Evolutionary conservation across 2,329 filamentous ascomycete species (phyloP).

Genomic region (Acrodontium crateriforme): DNA sequence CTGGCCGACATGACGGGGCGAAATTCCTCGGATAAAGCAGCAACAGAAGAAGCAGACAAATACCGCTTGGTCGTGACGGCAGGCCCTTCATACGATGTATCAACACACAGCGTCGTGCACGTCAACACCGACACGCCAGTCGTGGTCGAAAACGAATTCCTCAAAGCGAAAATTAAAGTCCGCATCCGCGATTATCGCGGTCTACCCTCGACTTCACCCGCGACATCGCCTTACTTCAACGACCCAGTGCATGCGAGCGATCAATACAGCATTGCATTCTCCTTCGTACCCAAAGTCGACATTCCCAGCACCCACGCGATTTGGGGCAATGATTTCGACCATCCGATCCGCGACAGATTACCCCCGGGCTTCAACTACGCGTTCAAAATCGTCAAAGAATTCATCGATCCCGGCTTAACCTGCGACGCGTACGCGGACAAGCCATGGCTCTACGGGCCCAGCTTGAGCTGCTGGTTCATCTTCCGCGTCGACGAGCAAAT

Average conservation of each 20-base stretch:
- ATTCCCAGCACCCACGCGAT: slow-evolving; percentile 60
- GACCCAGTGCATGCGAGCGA: slow-evolving; percentile 56
- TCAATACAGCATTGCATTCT: slow-evolving; percentile 72
- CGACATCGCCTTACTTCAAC: slow-evolving; percentile 59
- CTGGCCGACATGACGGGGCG: neutral
- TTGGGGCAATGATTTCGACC: slow-evolving; percentile 91
- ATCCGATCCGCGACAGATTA: slow-evolving; percentile 69
- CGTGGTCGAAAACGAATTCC: slow-evolving; percentile 47
- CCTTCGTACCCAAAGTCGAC: slow-evolving; percentile 53
- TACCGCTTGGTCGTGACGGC: slow-evolving; percentile 73
- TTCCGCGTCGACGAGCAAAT: slow-evolving; percentile 17
- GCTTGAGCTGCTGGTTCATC: slow-evolving; percentile 20
- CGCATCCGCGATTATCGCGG: slow-evolving; percentile 53
- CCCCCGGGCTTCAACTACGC: slow-evolving; percentile 78
- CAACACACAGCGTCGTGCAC: slow-evolving; percentile 53
- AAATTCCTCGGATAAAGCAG: slow-evolving; percentile 19
- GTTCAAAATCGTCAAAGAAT: slow-evolving; percentile 73
- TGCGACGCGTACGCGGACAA: slow-evolving; percentile 79
- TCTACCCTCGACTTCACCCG: slow-evolving; percentile 53
- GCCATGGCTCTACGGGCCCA: slow-evolving; percentile 75
- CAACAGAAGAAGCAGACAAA: slow-evolving; percentile 34
- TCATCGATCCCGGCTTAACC: slow-evolving; percentile 77
- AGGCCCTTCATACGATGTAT: slow-evolving; percentile 58
- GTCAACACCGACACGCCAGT: slow-evolving; percentile 57
- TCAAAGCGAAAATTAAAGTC: slow-evolving; percentile 60